Conservation (phyloP, 257 asterid genomes). For the Capsicum pubescens region DNA sequence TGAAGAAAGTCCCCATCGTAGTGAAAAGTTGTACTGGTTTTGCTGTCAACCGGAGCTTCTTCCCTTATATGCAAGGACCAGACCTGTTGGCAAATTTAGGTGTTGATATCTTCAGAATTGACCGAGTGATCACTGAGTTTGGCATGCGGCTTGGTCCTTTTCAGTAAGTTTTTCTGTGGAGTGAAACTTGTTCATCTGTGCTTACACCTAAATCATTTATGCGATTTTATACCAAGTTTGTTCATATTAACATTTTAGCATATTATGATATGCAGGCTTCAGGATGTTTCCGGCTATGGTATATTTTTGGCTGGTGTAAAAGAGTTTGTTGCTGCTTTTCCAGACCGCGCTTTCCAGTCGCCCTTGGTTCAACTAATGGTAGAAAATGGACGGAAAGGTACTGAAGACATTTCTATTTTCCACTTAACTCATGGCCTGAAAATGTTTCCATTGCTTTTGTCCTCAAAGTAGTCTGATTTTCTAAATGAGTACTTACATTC, state of each 20-base stretch:
- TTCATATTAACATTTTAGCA: constrained; percentile 14
- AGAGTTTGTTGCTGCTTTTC: constrained; percentile 24
- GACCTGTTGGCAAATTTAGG: constrained; percentile 53
- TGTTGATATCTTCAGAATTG: constrained; percentile 53
- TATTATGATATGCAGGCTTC: constrained; percentile 24
- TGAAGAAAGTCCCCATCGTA: constrained; percentile 60
- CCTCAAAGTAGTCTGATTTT: background rate
- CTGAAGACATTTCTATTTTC: background rate
- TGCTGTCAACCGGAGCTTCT: constrained; percentile 51
- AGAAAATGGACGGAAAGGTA: constrained; percentile 29
- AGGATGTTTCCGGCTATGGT: constrained; percentile 16
- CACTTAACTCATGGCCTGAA: background rate
- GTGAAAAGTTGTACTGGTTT: constrained; percentile 48
- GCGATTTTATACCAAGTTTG: background rate
- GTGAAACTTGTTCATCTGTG: background rate
- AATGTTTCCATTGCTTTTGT: background rate
- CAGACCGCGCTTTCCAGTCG: constrained; percentile 24
- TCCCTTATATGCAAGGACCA: constrained; percentile 56
- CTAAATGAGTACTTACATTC: background rate
- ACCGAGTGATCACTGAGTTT: constrained; percentile 50
- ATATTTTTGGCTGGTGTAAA: constrained; percentile 20
- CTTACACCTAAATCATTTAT: background rate
- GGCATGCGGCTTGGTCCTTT: constrained; percentile 66
- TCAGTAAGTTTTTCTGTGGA: constrained; percentile 43
- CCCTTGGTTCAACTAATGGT: constrained; percentile 33